These are phyloP conservation scores for Neophaeococcomyces aloes DNA, from an alignment of 2,329 filamentous ascomycete genomes.

Conservation along the genomic window DNA sequence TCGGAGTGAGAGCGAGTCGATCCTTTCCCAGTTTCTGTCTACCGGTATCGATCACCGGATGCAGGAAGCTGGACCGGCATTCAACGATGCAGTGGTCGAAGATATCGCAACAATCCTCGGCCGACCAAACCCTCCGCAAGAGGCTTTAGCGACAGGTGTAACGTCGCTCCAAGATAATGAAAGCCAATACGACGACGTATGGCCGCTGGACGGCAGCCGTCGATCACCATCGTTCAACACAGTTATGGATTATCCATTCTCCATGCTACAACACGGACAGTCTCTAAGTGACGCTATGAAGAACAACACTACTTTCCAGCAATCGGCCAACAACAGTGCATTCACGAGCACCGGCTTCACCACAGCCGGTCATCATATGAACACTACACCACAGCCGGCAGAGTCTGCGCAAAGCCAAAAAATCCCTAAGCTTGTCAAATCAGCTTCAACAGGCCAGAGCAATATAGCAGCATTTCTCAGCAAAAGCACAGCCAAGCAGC, in stretches of 20 bases:
- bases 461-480: slow-evolving; percentile 45
- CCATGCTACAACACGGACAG: slow-evolving; percentile 11
- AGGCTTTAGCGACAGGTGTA: slow-evolving; percentile 42
- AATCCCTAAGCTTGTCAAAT: slow-evolving; percentile 11
- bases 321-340: slow-evolving; percentile 24
- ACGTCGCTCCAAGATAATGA: slow-evolving; percentile 33
- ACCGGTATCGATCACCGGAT: slow-evolving; percentile 41
- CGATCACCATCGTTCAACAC: slow-evolving; percentile 28
- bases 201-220: slow-evolving; percentile 52
- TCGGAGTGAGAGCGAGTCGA: slow-evolving; percentile 48
- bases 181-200: slow-evolving; percentile 55
- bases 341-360: slow-evolving; percentile 38
- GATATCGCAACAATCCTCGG: slow-evolving; percentile 62
- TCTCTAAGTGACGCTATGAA: slow-evolving; percentile 20
- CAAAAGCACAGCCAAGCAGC: slow-evolving; percentile 12
- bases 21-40: slow-evolving; percentile 62
- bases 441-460: slow-evolving; percentile 34
- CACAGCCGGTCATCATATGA: slow-evolving; percentile 48
- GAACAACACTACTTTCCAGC: slow-evolving; percentile 16
- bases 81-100: slow-evolving; percentile 52
- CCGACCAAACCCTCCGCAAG: slow-evolving; percentile 48
- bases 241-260: slow-evolving; percentile 28
- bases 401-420: slow-evolving; percentile 10
- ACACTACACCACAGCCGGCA: slow-evolving; percentile 23
- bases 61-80: slow-evolving; percentile 57